Conservation (phyloP, 805 yeast genomes). For the Candida arabinofermentans region DNA sequence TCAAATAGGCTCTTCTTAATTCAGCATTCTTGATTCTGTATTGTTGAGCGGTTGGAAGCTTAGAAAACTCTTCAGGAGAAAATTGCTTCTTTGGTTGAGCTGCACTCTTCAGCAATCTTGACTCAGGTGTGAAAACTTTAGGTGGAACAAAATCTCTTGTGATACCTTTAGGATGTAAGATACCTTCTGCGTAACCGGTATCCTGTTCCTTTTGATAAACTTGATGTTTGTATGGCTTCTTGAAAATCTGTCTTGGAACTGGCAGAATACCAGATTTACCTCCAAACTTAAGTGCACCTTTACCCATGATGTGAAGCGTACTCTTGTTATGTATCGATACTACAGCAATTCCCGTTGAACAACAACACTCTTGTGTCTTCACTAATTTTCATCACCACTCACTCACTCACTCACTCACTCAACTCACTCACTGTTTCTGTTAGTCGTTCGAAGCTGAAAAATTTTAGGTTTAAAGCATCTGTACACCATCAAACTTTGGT, state of each 20-base stretch:
- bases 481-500: too few relatives aligned
- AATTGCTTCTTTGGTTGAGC: conserved; percentile 38
- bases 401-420: too few relatives aligned
- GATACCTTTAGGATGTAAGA: conserved; percentile 61
- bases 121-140: conserved; percentile 54
- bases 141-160: conserved; percentile 52
- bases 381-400: not conserved
- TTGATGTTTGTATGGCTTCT: conserved; percentile 55
- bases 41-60: conserved; percentile 35
- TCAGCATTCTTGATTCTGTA: conserved; percentile 53
- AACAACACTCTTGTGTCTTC: too few relatives aligned
- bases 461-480: conserved; percentile 4
- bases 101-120: conserved; percentile 52
- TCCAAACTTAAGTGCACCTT: conserved; percentile 46
- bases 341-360: too few relatives aligned
- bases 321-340: not conserved
- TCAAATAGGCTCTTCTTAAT: conserved; percentile 68
- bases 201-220: conserved; percentile 45
- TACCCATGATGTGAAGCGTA: conserved; percentile 35
- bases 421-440: not conserved
- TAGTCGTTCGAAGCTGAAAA: conserved; percentile 5
- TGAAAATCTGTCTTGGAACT: conserved; percentile 68
- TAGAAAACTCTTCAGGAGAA: conserved; percentile 29
- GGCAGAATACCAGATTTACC: conserved; percentile 85
- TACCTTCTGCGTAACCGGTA: conserved; percentile 70